These are phyloP conservation scores for Croton laevigatus DNA, from an alignment of 441 rosid genomes.

Conservation along the genomic window DNA sequence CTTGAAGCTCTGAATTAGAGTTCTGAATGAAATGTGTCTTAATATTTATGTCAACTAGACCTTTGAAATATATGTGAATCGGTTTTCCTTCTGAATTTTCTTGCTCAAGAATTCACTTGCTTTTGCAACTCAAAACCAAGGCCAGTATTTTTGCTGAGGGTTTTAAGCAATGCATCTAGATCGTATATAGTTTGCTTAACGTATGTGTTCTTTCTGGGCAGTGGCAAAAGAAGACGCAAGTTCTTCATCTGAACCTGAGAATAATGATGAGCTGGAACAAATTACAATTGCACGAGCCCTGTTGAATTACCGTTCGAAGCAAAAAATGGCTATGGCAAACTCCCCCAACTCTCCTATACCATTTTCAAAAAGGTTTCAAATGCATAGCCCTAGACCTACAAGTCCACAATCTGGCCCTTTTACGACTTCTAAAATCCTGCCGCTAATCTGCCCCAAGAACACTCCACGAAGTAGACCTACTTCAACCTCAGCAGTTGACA, in stretches of 20 bases:
- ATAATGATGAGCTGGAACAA: conserved; percentile 89
- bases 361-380: conserved; percentile 59
- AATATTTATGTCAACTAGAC: too few species aligned
- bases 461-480: conserved; percentile 53
- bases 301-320: conserved; percentile 65
- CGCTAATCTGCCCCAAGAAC: conserved; percentile 67
- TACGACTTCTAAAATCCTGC: conserved; percentile 83
- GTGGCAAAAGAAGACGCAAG: conserved; percentile 95
- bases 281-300: conserved; percentile 81
- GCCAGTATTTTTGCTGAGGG: not conserved
- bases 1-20: not conserved
- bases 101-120: not conserved
- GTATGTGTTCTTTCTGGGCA: conserved; percentile 30
- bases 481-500: conserved; percentile 33
- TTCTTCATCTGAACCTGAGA: conserved; percentile 69
- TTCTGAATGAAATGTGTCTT: not conserved
- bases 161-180: not conserved
- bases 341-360: conserved; percentile 54
- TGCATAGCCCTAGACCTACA: conserved; percentile 70
- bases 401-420: conserved; percentile 74
- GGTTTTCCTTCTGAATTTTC: not conserved
- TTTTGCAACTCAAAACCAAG: not conserved
- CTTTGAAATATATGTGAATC: too few species aligned
- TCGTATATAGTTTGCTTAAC: not conserved
- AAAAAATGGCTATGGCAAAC: conserved; percentile 61